Conservation (phyloP, 257 asterid genomes). For the Hygrophila difformis region DNA sequence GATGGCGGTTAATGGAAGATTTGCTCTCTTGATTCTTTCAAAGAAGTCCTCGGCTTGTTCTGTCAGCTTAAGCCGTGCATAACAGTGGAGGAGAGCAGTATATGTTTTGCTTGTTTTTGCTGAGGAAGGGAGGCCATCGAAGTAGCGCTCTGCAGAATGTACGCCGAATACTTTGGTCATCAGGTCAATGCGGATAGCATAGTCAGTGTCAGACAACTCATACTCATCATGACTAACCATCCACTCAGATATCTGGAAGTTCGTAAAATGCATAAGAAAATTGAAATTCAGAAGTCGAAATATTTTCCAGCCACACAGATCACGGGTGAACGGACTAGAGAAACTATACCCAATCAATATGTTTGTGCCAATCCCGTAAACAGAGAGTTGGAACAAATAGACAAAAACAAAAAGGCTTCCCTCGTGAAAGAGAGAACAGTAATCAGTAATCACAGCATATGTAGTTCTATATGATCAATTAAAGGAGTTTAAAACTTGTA, state of each 20-base stretch:
- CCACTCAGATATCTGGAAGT: constrained; percentile 88
- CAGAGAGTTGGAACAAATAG: neutral
- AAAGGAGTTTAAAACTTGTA: neutral
- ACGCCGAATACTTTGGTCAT: constrained; percentile 90
- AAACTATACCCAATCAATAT: neutral
- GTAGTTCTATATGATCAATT: too few relatives aligned
- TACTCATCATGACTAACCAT: constrained; percentile 67
- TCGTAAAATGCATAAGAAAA: constrained; percentile 13
- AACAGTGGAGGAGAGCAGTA: constrained; percentile 92
- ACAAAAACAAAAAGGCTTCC: neutral
- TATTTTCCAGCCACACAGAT: constrained; percentile 6
- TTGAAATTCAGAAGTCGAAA: constrained; percentile 5
- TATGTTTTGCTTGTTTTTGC: constrained; percentile 73
- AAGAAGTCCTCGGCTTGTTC: constrained; percentile 73
- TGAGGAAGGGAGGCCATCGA: constrained; percentile 56
- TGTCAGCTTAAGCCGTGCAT: constrained; percentile 50
- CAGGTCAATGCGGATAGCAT: constrained; percentile 71
- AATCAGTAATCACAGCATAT: too few relatives aligned
- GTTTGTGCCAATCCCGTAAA: neutral
- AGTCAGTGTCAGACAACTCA: constrained; percentile 59
- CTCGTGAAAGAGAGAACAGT: neutral
- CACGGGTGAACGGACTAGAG: neutral
- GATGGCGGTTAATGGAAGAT: constrained; percentile 53
- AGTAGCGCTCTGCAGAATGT: constrained; percentile 89
- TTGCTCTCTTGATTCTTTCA: constrained; percentile 45